Evolutionary conservation across 2,329 filamentous ascomycete genomes (phyloP).

Genomic region (Ophiostoma perfectum): DNA sequence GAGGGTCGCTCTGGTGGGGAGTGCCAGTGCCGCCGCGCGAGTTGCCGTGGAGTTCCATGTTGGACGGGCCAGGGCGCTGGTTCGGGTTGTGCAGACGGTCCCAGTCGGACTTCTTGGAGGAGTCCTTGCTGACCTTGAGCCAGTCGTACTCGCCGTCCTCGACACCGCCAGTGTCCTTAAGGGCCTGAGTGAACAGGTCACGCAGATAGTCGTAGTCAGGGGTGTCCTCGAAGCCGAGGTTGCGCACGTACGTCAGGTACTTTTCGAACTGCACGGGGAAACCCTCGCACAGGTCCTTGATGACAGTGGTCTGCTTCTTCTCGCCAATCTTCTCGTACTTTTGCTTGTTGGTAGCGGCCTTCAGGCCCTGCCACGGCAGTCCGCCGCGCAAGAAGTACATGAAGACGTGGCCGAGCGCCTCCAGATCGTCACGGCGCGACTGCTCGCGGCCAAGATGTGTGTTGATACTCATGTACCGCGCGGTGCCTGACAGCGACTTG

Average conservation of each 20-base stretch:
- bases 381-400: conserved; percentile 70
- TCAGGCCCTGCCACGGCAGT: conserved; percentile 77
- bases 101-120: conserved; percentile 72
- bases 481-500: conserved; percentile 93
- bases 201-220: conserved; percentile 97
- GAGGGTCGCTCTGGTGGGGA: conserved; percentile 52
- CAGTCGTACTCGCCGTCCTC: conserved; percentile 99
- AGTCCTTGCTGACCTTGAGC: conserved; percentile 87
- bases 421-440: conserved; percentile 89
- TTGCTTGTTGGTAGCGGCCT: conserved; percentile 78
- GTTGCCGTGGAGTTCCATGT: conserved; percentile 75
- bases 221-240: conserved; percentile 96
- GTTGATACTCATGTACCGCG: conserved; percentile 99
- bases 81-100: conserved; percentile 77
- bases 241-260: conserved; percentile 94
- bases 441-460: conserved; percentile 95
- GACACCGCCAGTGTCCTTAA: conserved; percentile 89
- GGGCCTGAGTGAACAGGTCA: conserved; percentile 89
- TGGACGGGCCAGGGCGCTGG: conserved; percentile 71
- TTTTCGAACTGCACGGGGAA: conserved; percentile 98
- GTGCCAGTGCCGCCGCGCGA: conserved; percentile 61
- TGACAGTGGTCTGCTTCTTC: conserved; percentile 97
- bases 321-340: conserved; percentile 99
- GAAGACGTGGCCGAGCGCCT: conserved; percentile 73
- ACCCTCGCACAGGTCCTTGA: conserved; percentile 94